Base-by-base conservation (phyloP, 768 basidiomycete species). In the Tricholoma hemisulphureum region DNA sequence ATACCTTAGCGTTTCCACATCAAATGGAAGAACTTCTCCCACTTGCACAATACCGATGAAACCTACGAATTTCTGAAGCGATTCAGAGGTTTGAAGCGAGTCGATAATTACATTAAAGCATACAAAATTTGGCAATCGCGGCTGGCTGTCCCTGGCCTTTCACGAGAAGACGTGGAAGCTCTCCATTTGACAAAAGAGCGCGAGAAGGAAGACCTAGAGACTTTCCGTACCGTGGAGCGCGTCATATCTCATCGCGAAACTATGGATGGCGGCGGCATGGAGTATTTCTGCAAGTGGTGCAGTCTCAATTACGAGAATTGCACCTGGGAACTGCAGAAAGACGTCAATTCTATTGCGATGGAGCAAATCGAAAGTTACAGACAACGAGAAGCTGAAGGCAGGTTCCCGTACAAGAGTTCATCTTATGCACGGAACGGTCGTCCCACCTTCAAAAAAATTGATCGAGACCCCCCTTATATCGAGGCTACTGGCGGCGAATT, bases 41-140 rank as follows among this genome's bases (percentile, higher is more conserved):
- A 98, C 71, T 81, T 98, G 14, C 97, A 98, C 78, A 98, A 99
- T 69, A 99, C 97, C n/a, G 96, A 98, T 69, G 97, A 99, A 74
- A 88, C 88, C 14, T 97, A 98, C 77, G 88, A 94, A 68, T 98
- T 96, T 73, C 78, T 98, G 58, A 98, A 96, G 73, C 85, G 90
- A 23, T 98, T 90, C 83, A 91, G 88, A 69, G 97, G 97, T 24
- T 80, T 97, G 64, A 98, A 98, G 73, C 91, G 95, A 51, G 93
- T 99, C 61, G 97, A 98, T 76, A 98, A 99, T 74, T 99, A 98
- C 74, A 97, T 99, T 83, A 96, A 95, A 69, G 83, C 84, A 31
- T 91, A 89, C 76, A 91, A 89, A 68, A 65, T 70, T 0, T 93
- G 91, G 77, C 84, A 89, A 61, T 77, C 82, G 23, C 83, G 84